Conservation (phyloP, 1,284 basidiomycete genomes). For the Puccinia coronata region DNA sequence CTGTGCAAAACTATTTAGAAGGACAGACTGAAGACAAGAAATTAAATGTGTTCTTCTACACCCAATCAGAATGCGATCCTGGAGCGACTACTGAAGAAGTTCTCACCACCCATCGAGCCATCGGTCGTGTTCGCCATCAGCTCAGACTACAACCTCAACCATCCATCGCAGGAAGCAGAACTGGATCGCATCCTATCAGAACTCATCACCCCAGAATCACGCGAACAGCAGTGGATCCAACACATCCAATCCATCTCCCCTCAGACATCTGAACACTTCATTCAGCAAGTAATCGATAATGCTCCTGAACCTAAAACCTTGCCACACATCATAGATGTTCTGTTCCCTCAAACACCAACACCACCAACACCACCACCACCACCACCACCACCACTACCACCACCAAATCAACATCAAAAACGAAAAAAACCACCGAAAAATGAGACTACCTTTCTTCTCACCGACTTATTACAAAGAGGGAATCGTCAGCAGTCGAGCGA, state of each 20-base stretch:
- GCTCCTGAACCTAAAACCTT: neutral
- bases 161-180: neutral
- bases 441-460: conserved; percentile 14
- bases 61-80: too few relatives aligned
- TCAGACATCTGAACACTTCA: neutral
- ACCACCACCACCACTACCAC: neutral
- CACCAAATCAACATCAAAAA: neutral
- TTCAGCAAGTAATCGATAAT: neutral
- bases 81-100: conserved; percentile 9
- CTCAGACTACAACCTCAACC: conserved; percentile 3
- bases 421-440: neutral
- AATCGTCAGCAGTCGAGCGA: neutral
- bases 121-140: conserved; percentile 13
- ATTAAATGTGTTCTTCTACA: neutral
- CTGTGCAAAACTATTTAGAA: too few relatives aligned
- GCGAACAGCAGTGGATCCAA: neutral
- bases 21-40: too few relatives aligned
- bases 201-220: too few relatives aligned
- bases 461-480: conserved; percentile 18
- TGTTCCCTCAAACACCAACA: neutral
- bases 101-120: conserved; percentile 24
- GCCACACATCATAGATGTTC: neutral
- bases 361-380: neutral
- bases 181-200: neutral
- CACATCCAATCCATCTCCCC: neutral